Evolutionary conservation across 1,139 yeast species (phyloP), one percentile per base, ranked within the genome.

Genomic region (Saccharomyces hybrid): DNA sequence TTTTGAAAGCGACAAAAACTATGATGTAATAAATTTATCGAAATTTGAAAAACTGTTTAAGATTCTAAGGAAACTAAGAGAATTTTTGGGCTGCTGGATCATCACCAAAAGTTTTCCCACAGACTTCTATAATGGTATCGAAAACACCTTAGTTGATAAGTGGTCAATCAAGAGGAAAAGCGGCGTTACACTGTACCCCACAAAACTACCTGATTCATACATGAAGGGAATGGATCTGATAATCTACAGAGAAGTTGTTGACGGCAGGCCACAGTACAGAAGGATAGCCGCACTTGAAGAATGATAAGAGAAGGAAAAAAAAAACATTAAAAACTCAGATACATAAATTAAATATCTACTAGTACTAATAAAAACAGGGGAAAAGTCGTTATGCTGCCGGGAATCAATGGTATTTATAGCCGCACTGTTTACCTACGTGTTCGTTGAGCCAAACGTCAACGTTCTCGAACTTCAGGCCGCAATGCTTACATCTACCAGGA

Each of bases 371-470:
- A 48, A 51, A 44, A 32, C 25, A 23, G 25, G 32, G 26, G 20
- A n/a, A 47, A 51, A 51, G 20, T 29, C 38, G 23, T 13, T 47
- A 14, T 20, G 20, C 28, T 32, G 51, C 41, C 52, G 44, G 25
- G 38, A 38, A 28, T 55, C 48, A 62, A 49, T 65, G 67, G 49
- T 64, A 65, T 26, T 53, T 53, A 53, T 62, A 64, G 11, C 71
- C 74, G 67, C 90, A 84, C 49, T 76, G 75, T 56, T 74, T 78
- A 58, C 86, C 93, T 48, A 90, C 80, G 68, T 90, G 97, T 49
- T 76, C 75, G 49, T 74, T 71, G 59, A 90, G 74, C 97, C 97
- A 90, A 52, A 80, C 83, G 59, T 88, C 95, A 38, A 88, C 95
- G 59, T 79, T 83, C 26, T 69, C 73, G 66, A 88, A 90, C 55